These are phyloP conservation scores for Paratinospora sagittata DNA, from an alignment of 164 flowering plant genomes.

Conservation along the genomic window DNA sequence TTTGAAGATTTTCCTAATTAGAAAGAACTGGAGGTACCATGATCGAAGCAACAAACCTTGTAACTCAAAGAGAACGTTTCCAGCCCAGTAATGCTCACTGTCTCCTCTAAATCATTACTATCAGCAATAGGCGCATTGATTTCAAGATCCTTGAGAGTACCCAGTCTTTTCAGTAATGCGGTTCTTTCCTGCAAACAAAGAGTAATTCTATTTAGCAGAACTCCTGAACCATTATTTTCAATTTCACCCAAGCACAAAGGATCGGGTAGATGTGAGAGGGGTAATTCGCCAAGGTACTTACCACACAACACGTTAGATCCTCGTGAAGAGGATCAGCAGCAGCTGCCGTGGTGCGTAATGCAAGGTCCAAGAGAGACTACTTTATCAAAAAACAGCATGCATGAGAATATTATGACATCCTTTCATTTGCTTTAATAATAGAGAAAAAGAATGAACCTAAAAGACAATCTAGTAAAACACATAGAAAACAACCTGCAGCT, in stretches of 20 bases:
- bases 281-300: conserved; percentile 21
- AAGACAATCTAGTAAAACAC: neutral
- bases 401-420: neutral
- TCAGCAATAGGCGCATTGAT: conserved; percentile 28
- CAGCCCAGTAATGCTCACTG: conserved; percentile 72
- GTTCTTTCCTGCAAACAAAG: conserved; percentile 59
- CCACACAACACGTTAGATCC: conserved; percentile 91
- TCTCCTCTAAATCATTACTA: conserved; percentile 52
- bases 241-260: conserved; percentile 3
- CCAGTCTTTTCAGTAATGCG: conserved; percentile 65
- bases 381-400: conserved; percentile 4
- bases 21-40: neutral
- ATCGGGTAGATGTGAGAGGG: neutral
- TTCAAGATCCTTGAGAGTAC: conserved; percentile 55
- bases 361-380: conserved; percentile 94
- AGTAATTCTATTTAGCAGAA: conserved; percentile 8
- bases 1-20: neutral
- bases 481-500: conserved; percentile 63
- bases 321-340: conserved; percentile 94
- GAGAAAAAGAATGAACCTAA: neutral
- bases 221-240: neutral
- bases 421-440: neutral
- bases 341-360: conserved; percentile 90
- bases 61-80: conserved; percentile 88
- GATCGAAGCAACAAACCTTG: conserved; percentile 49